These are phyloP conservation scores for Pseudisothecium myosuroides DNA, from an alignment of 225 moss, liverwort and hornwort species.

Conservation along the genomic window DNA sequence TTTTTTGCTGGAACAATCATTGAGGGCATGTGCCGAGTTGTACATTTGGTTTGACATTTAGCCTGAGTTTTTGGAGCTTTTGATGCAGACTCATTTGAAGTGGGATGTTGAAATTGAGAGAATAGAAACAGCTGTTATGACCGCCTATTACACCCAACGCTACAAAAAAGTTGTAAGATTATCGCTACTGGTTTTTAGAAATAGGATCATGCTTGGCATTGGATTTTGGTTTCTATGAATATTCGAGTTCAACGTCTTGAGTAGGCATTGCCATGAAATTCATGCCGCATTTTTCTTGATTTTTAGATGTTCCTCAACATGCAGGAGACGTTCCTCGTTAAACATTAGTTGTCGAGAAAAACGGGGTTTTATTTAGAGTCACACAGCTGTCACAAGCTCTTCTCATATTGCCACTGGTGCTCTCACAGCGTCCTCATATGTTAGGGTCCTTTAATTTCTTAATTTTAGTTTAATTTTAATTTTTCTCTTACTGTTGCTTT, in stretches of 20 bases:
- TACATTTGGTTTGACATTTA: background rate
- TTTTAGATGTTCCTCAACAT: background rate
- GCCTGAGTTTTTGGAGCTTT: background rate
- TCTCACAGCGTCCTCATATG: background rate
- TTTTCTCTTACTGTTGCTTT: background rate
- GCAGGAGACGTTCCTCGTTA: background rate
- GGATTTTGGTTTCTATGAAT: background rate
- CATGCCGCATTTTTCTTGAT: background rate
- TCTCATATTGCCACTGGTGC: background rate
- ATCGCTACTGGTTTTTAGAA: background rate
- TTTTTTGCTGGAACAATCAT: background rate
- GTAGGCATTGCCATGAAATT: background rate
- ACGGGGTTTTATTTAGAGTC: background rate
- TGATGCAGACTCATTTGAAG: conserved; percentile 62
- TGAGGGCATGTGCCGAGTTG: background rate
- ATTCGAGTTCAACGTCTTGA: background rate
- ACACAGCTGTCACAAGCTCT: background rate
- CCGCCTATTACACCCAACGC: conserved; percentile 62
- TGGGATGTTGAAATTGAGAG: conserved; percentile 69
- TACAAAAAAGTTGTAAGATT: conserved; percentile 81
- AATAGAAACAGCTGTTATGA: conserved; percentile 63
- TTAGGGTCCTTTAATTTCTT: background rate
- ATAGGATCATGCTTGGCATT: background rate
- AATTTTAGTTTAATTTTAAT: background rate
- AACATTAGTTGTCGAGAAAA: background rate